phyloP scores from a whole-genome alignment of 2,329 filamentous ascomycete genomes.

The Fusarium cicatricum region DNA sequence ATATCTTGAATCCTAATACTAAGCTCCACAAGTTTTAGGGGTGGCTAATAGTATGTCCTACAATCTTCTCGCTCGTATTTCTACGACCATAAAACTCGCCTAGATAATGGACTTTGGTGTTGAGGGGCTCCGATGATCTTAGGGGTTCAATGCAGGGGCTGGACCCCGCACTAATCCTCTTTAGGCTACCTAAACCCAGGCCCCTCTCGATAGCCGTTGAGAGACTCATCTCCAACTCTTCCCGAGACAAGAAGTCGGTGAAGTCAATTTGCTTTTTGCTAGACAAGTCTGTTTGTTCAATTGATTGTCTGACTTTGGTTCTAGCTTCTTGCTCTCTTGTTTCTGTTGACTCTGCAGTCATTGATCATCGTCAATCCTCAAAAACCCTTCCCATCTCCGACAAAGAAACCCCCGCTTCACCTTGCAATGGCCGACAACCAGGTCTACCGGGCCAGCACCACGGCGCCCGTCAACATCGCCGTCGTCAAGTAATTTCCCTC shows the following conservation, averaged over 20 bases:
- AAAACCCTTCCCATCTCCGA: not conserved
- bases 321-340: not conserved
- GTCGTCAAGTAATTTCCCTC: conserved; percentile 81
- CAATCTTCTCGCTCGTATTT: too few species aligned
- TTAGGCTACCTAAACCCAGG: conserved; percentile 28
- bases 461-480: conserved; percentile 96
- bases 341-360: not conserved
- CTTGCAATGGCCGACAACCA: conserved; percentile 59
- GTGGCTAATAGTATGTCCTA: too few species aligned
- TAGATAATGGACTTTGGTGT: conserved; percentile 13
- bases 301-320: conserved; percentile 2
- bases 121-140: conserved; percentile 27
- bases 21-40: too few species aligned
- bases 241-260: conserved; percentile 42
- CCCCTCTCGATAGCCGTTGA: conserved; percentile 12
- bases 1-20: too few species aligned
- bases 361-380: not conserved
- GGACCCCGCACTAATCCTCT: conserved; percentile 41
- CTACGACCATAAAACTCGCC: too few species aligned
- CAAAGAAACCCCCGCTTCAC: conserved; percentile 10
- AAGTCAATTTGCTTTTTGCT: conserved; percentile 23
- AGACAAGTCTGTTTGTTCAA: conserved; percentile 4
- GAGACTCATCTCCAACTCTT: conserved; percentile 40
- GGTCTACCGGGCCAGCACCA: conserved; percentile 92
- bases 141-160: conserved; percentile 34